phyloP scores from a whole-genome alignment of 306 rosid species.

The Corylus americana region DNA sequence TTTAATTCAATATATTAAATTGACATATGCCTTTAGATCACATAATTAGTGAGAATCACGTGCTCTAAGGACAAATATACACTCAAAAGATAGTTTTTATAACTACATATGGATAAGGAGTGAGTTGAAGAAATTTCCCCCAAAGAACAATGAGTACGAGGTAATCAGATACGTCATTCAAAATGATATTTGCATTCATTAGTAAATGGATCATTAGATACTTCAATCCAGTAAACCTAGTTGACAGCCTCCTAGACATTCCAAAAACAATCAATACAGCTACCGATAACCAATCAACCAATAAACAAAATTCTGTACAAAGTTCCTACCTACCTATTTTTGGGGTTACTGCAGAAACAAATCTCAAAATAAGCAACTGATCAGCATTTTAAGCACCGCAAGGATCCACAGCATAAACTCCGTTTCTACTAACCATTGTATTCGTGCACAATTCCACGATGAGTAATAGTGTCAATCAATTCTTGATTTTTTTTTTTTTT shows the following conservation, averaged over 20 bases:
- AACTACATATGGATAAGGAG: no score
- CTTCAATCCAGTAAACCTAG: constrained; percentile 20
- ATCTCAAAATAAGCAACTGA: constrained; percentile 27
- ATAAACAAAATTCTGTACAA: constrained; percentile 78
- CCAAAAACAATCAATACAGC: constrained; percentile 40
- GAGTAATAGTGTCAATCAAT: no score
- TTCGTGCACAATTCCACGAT: constrained; percentile 1
- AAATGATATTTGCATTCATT: neutral
- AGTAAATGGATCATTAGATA: constrained; percentile 9
- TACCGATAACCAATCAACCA: constrained; percentile 61
- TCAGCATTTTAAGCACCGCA: constrained; percentile 26
- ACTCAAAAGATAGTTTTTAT: no score
- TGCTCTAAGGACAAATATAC: no score
- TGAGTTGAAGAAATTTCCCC: no score
- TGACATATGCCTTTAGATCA: no score
- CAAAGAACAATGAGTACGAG: neutral
- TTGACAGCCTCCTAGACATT: constrained; percentile 40
- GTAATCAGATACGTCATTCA: neutral
- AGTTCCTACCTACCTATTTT: constrained; percentile 31
- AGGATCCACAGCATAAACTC: constrained; percentile 26
- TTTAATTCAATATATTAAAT: no score
- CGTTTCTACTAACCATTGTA: constrained; percentile 28
- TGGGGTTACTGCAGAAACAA: constrained; percentile 42
- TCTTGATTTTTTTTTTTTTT: no score
- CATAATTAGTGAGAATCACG: no score